A percentile compares a stretch with the other conserved stretches of the same genome.
Conservation (phyloP, 768 basidiomycete species). For the Mrakia hoshinonis region DNA sequence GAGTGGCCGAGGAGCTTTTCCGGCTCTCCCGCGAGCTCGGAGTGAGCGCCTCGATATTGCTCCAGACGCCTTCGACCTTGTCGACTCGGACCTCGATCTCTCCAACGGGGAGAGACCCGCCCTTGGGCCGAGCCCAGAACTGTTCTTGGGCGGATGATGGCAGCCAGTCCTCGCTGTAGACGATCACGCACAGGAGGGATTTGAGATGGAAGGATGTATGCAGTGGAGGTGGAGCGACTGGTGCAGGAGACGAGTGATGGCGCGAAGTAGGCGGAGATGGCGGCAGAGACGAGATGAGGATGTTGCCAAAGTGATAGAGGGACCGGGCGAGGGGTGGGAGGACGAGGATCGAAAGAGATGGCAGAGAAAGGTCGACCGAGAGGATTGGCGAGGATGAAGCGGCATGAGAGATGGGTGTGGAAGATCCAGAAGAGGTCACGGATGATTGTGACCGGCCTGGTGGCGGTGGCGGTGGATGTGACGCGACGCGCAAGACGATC, state of each 20-base stretch:
- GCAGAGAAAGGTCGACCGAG: neutral
- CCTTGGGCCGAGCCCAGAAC: constrained; percentile 34
- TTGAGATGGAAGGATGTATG: constrained; percentile 30
- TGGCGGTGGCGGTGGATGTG: constrained; percentile 40
- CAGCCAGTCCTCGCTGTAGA: constrained; percentile 31
- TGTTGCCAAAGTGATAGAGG: neutral
- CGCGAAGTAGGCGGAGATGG: neutral
- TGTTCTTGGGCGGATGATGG: constrained; percentile 3
- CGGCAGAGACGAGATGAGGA: neutral
- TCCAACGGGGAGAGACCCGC: constrained; percentile 33
- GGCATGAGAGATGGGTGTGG: neutral
- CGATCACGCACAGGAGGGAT: constrained; percentile 28
- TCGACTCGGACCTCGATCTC: constrained; percentile 35
- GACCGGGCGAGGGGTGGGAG: constrained; percentile 9
- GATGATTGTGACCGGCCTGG: neutral
- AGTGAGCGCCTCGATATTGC: neutral
- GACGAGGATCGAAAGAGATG: constrained; percentile 12
- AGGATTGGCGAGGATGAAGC: neutral
- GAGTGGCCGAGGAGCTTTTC: neutral
- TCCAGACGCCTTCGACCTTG: constrained; percentile 28
- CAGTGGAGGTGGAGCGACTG: constrained; percentile 27
- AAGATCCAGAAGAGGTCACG: neutral
- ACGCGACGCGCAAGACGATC: constrained; percentile 51
- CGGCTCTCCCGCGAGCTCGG: neutral
- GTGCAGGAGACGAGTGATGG: neutral